Conservation (phyloP, 1,284 basidiomycete species). For the Cryptococcus sp. region DNA sequence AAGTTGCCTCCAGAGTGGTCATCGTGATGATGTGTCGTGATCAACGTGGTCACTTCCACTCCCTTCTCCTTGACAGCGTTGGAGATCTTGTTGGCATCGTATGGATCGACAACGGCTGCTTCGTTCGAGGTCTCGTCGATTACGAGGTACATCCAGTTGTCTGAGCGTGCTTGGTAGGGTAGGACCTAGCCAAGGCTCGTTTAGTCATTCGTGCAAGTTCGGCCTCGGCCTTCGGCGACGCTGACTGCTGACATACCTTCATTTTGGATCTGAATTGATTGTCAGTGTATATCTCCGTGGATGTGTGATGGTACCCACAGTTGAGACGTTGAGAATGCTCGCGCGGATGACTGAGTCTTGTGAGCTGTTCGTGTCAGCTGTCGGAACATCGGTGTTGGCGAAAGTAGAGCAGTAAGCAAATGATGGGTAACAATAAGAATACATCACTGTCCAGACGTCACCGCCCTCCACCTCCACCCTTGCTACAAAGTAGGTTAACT, state of each 20-base stretch:
- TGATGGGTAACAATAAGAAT: too few relatives aligned
- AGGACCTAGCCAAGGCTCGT: slow-evolving; percentile 56
- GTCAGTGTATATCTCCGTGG: neutral
- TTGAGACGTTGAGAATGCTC: neutral
- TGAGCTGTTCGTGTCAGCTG: neutral
- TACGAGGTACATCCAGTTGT: slow-evolving; percentile 88
- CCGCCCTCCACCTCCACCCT: too few relatives aligned
- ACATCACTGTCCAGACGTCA: too few relatives aligned
- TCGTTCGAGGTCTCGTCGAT: slow-evolving; percentile 69
- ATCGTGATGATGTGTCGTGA: slow-evolving; percentile 85
- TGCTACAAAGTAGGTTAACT: too few relatives aligned
- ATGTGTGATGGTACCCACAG: neutral
- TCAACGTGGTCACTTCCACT: slow-evolving; percentile 64
- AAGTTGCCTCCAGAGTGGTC: slow-evolving; percentile 89
- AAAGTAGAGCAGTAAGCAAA: neutral
- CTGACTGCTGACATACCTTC: slow-evolving; percentile 5
- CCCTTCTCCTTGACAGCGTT: slow-evolving; percentile 66
- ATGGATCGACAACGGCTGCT: slow-evolving; percentile 69
- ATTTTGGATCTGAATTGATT: slow-evolving; percentile 3
- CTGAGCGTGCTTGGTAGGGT: slow-evolving; percentile 72
- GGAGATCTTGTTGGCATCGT: slow-evolving; percentile 73
- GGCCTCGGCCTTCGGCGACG: too few relatives aligned
- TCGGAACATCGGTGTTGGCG: neutral
- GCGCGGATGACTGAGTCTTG: neutral
- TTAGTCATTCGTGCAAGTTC: too few relatives aligned